Percentiles rank a stretch among this genome's conserved stretches.
These are phyloP conservation scores for Cruciata laevipes DNA, from an alignment of 257 asterid genomes.

Conservation along the genomic window DNA sequence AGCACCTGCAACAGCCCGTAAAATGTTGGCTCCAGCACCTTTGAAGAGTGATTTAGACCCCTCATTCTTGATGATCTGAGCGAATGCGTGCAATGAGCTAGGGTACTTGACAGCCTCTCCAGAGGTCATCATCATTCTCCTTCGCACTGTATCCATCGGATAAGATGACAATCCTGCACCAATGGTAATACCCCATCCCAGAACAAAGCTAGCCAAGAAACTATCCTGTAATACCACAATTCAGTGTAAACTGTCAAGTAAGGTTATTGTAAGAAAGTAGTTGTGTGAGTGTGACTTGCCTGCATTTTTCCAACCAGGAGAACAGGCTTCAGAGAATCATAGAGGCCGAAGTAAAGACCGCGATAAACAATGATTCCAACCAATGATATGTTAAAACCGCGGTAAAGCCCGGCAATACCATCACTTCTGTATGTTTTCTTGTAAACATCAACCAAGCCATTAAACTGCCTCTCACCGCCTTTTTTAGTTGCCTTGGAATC, in stretches of 20 bases:
- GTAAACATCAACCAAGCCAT: constrained; percentile 68
- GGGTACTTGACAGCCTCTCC: constrained; percentile 72
- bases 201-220: constrained; percentile 70
- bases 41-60: constrained; percentile 62
- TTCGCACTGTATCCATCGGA: constrained; percentile 70
- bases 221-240: constrained; percentile 40
- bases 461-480: constrained; percentile 79
- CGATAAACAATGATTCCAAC: constrained; percentile 76
- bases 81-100: constrained; percentile 56
- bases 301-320: constrained; percentile 43
- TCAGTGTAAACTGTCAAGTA: neutral
- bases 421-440: constrained; percentile 56
- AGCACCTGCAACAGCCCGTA: constrained; percentile 79
- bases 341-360: constrained; percentile 81
- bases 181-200: constrained; percentile 74
- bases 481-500: constrained; percentile 60
- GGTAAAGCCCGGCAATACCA: constrained; percentile 65
- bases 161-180: constrained; percentile 75
- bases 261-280: neutral
- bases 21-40: constrained; percentile 77
- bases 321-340: constrained; percentile 70
- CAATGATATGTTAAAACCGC: constrained; percentile 66
- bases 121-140: constrained; percentile 91
- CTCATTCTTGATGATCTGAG: constrained; percentile 57
- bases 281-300: constrained; percentile 31